Evolutionary conservation across 139 green algal species (phyloP).

Genomic region (Coccomyxa sp.): DNA sequence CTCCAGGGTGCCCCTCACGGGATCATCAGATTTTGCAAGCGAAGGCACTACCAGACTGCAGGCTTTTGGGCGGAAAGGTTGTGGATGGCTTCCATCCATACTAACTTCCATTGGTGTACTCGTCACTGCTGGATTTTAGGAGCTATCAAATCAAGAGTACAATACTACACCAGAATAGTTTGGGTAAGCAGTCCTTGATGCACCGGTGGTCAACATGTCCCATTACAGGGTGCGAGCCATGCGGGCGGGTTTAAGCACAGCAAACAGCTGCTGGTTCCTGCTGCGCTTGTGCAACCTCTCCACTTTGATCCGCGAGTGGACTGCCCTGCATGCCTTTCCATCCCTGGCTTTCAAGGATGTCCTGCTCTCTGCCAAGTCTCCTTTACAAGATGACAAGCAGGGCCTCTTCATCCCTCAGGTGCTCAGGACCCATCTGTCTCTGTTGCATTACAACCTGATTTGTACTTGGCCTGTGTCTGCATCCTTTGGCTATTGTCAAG

Average conservation of each 20-base stretch:
- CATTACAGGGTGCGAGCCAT: conserved; percentile 43
- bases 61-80: background rate
- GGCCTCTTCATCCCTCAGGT: conserved; percentile 3
- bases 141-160: background rate
- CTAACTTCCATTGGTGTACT: background rate
- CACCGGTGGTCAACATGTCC: no score
- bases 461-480: no score
- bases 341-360: conserved; percentile 67
- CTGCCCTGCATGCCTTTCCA: conserved; percentile 70
- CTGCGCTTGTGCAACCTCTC: conserved; percentile 74
- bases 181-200: no score
- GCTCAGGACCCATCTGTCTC: background rate
- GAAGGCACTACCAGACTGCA: background rate
- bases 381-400: background rate
- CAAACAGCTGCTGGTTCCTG: conserved; percentile 62
- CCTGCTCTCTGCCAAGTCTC: conserved; percentile 37
- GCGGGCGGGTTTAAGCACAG: conserved; percentile 24
- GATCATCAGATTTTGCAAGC: background rate
- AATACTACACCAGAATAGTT: no score
- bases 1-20: background rate
- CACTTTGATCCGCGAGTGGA: conserved; percentile 88
- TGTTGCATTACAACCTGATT: background rate
- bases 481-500: background rate
- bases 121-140: background rate
- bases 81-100: background rate